Evolutionary conservation across 2,329 filamentous ascomycete species (phyloP).

Genomic region (Biscogniauxia mediterranea): DNA sequence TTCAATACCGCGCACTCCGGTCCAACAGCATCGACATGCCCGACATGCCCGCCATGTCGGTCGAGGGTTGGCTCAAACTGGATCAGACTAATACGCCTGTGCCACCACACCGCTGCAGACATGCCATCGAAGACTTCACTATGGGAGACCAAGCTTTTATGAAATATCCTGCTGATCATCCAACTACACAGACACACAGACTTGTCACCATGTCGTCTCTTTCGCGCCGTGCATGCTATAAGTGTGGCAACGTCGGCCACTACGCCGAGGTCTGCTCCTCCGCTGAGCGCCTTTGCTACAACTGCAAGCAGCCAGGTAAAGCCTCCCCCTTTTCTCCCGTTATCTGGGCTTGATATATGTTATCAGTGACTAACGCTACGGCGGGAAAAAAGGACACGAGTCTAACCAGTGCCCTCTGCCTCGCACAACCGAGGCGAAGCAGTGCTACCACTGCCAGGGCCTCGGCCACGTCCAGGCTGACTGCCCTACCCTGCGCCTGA

Average conservation of each 20-base stretch:
- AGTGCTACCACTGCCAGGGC: conserved; percentile 99
- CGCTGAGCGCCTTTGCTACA: conserved; percentile 98
- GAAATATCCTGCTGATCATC: conserved; percentile 37
- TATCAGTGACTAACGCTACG: conserved; percentile 14
- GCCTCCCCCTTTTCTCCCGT: not conserved
- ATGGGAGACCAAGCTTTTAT: conserved; percentile 29
- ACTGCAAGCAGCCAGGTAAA: conserved; percentile 86
- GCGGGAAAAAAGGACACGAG: conserved; percentile 70
- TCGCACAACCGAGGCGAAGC: conserved; percentile 96
- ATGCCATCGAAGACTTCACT: conserved; percentile 24
- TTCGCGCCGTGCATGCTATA: conserved; percentile 81
- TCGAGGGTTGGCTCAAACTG: conserved; percentile 32
- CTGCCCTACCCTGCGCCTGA: conserved; percentile 93
- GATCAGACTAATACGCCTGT: conserved; percentile 23
- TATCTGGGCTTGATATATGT: not conserved
- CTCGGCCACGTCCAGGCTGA: conserved; percentile 98
- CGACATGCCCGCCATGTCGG: conserved; percentile 30
- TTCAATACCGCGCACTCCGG: not conserved
- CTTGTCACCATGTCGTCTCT: conserved; percentile 67
- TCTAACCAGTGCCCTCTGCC: conserved; percentile 96
- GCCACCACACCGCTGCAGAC: conserved; percentile 35
- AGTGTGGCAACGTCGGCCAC: conserved; percentile 80
- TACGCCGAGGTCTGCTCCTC: conserved; percentile 92
- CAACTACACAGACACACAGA: conserved; percentile 27
- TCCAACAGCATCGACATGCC: conserved; percentile 22